Evolutionary conservation across 2,329 filamentous ascomycete genomes (phyloP).

Genomic region (Fusarium concolor): DNA sequence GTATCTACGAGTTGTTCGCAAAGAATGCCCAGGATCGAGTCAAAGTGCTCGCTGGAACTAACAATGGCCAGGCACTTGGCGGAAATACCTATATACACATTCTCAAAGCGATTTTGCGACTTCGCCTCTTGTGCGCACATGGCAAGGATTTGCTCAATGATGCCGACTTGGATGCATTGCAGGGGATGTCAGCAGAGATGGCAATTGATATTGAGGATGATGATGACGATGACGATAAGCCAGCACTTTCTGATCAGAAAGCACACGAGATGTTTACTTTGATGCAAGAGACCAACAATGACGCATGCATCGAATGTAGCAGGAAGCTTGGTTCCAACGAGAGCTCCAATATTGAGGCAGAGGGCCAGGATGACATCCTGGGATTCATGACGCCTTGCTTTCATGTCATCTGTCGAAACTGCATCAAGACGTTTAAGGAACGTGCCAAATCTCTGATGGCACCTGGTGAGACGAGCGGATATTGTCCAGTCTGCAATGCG

Average conservation of each 20-base stretch:
- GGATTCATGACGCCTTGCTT: slow-evolving; percentile 89
- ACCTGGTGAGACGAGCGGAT: slow-evolving; percentile 56
- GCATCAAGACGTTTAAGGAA: slow-evolving; percentile 71
- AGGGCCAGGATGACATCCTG: slow-evolving; percentile 72
- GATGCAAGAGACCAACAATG: slow-evolving; percentile 83
- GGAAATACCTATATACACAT: slow-evolving; percentile 95
- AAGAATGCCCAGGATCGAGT: slow-evolving; percentile 84
- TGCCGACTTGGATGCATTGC: slow-evolving; percentile 82
- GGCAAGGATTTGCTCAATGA: slow-evolving; percentile 90
- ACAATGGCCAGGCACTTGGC: slow-evolving; percentile 73
- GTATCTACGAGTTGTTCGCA: slow-evolving; percentile 86
- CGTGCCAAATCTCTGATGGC: slow-evolving; percentile 58
- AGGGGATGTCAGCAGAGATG: slow-evolving; percentile 84
- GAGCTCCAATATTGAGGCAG: slow-evolving; percentile 67
- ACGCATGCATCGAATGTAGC: slow-evolving; percentile 78
- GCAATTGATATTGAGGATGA: slow-evolving; percentile 87
- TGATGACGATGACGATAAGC: slow-evolving; percentile 74
- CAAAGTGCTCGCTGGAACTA: slow-evolving; percentile 72
- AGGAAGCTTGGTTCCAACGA: slow-evolving; percentile 70
- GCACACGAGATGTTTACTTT: slow-evolving; percentile 88
- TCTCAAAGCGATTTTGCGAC: slow-evolving; percentile 86
- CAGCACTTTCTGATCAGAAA: slow-evolving; percentile 72
- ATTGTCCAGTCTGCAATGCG: slow-evolving; percentile 76
- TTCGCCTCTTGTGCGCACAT: slow-evolving; percentile 92
- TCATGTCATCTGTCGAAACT: slow-evolving; percentile 83